A percentile compares a stretch with the other conserved stretches of the same genome.
Evolutionary conservation across 1,284 basidiomycete species (phyloP).

Genomic region (Crepidotus sp.): DNA sequence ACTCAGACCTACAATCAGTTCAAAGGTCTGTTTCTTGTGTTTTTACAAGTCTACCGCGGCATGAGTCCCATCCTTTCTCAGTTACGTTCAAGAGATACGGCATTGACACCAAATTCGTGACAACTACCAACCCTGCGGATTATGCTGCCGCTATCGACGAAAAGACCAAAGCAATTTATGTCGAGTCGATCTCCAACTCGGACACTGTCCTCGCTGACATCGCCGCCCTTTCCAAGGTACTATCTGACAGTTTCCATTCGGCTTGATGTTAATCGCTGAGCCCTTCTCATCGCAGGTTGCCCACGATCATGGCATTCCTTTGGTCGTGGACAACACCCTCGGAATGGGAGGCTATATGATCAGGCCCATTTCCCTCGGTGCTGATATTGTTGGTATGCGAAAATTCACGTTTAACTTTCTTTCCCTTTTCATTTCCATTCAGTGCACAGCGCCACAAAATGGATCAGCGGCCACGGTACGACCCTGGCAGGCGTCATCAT

Average conservation of each 20-base stretch:
- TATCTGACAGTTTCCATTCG: too few relatives aligned
- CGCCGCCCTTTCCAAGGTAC: constrained; percentile 52
- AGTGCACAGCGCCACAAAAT: constrained; percentile 75
- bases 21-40: constrained; percentile 49
- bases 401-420: background rate
- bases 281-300: constrained; percentile 30
- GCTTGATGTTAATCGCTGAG: too few relatives aligned
- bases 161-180: constrained; percentile 58
- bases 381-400: constrained; percentile 53
- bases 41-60: background rate
- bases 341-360: constrained; percentile 67
- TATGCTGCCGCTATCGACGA: constrained; percentile 59
- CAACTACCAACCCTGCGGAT: constrained; percentile 22
- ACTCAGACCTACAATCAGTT: constrained; percentile 85
- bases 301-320: constrained; percentile 53
- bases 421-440: constrained; percentile 5
- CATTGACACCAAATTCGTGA: constrained; percentile 63
- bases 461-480: constrained; percentile 74
- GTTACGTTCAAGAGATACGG: constrained; percentile 73
- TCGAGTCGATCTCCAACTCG: constrained; percentile 74
- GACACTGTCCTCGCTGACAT: constrained; percentile 60
- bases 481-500: constrained; percentile 67
- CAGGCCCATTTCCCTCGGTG: constrained; percentile 62
- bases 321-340: constrained; percentile 77
- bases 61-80: constrained; percentile 20